Conservation (phyloP, 2,329 filamentous ascomycete species). For the Pleoardoris graminearum region DNA sequence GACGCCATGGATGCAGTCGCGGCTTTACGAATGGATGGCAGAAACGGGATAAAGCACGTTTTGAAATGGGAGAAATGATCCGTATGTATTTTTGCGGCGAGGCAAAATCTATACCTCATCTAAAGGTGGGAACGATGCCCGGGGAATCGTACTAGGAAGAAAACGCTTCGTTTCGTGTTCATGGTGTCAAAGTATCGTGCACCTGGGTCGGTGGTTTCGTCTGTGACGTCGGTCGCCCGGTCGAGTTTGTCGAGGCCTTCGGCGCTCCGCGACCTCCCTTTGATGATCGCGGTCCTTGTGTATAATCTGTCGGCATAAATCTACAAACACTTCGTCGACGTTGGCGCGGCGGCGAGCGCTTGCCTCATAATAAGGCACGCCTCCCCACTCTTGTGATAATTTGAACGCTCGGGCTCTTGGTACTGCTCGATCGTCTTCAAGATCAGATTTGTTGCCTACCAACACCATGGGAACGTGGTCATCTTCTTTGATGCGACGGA, state of each 20-base stretch:
- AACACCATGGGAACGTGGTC: slow-evolving; percentile 82
- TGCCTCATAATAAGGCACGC: slow-evolving; percentile 88
- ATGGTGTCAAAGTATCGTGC: slow-evolving; percentile 1
- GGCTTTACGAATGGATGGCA: background rate
- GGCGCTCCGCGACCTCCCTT: slow-evolving; percentile 27
- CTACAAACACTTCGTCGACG: slow-evolving; percentile 86
- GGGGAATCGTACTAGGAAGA: slow-evolving; percentile 6
- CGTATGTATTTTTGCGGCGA: slow-evolving; percentile 2
- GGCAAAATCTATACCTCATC: slow-evolving; percentile 1
- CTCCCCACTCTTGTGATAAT: slow-evolving; percentile 83
- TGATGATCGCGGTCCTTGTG: slow-evolving; percentile 63
- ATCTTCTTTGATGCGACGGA: slow-evolving; percentile 88
- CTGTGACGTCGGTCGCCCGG: background rate
- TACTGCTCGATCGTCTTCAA: slow-evolving; percentile 82
- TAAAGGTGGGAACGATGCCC: slow-evolving; percentile 2
- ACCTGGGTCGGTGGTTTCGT: slow-evolving; percentile 1
- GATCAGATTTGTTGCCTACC: slow-evolving; percentile 81
- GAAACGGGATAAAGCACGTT: background rate
- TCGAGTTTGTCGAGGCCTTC: slow-evolving; percentile 1
- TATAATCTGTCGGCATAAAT: slow-evolving; percentile 82
- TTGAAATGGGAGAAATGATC: background rate
- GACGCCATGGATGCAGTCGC: slow-evolving; percentile 10
- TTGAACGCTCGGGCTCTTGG: slow-evolving; percentile 78
- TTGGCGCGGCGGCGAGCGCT: slow-evolving; percentile 82
- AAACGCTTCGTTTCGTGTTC: background rate